Conservation (phyloP, 192 early-diverging fungal species). For the Spizellomyces punctatus region DNA sequence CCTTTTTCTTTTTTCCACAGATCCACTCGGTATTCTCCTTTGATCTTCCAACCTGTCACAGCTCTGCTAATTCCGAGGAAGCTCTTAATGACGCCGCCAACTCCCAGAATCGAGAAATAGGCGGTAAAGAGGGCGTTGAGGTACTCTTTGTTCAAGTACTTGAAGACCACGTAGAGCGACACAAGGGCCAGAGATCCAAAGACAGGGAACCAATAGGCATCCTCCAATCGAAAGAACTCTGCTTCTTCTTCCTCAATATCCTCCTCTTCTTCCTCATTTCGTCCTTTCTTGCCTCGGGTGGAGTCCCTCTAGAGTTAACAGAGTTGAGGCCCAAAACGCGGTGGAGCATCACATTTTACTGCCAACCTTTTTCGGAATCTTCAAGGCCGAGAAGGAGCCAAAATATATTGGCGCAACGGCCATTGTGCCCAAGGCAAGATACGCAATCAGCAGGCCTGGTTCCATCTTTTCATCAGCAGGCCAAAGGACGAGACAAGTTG, state of each 20-base stretch:
- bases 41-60: constrained; percentile 59
- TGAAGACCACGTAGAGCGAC: constrained; percentile 84
- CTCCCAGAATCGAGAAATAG: constrained; percentile 83
- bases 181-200: constrained; percentile 84
- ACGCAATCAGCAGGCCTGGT: constrained; percentile 71
- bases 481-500: no score
- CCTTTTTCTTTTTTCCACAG: constrained; percentile 70
- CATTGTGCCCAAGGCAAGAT: constrained; percentile 82
- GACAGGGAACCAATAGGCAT: constrained; percentile 93
- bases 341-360: no score
- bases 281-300: constrained; percentile 59
- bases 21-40: constrained; percentile 70
- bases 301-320: not conserved
- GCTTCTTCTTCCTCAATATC: constrained; percentile 46
- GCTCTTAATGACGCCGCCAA: constrained; percentile 71
- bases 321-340: not conserved
- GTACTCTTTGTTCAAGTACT: constrained; percentile 81
- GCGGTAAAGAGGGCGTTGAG: constrained; percentile 80
- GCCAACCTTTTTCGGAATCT: constrained; percentile 26
- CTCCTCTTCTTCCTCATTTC: constrained; percentile 58
- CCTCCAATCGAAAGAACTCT: constrained; percentile 82
- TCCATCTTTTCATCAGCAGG: constrained; percentile 27
- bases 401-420: constrained; percentile 85
- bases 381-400: constrained; percentile 73
- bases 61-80: constrained; percentile 54